These are phyloP conservation scores for Blumeria graminis DNA, from an alignment of 2,329 filamentous ascomycete species.

Conservation along the genomic window DNA sequence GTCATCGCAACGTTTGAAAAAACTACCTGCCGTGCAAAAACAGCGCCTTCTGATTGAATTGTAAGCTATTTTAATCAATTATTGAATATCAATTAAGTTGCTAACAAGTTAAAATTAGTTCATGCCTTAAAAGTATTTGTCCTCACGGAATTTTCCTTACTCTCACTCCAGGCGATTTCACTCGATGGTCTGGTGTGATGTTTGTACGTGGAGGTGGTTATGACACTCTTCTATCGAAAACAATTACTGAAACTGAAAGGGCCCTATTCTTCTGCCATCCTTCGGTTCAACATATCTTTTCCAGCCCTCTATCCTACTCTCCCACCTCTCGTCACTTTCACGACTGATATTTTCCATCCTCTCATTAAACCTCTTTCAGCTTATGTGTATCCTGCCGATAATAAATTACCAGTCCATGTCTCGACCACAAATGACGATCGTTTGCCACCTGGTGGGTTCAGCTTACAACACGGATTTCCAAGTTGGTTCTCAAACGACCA, in stretches of 20 bases:
- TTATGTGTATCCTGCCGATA: conserved; percentile 70
- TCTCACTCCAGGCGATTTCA: conserved; percentile 57
- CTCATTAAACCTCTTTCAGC: conserved; percentile 83
- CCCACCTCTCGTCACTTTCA: conserved; percentile 69
- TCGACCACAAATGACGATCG: conserved; percentile 66
- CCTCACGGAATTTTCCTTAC: conserved; percentile 73
- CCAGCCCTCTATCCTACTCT: conserved; percentile 54
- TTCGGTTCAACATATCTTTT: conserved; percentile 80
- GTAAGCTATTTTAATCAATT: conserved; percentile 5
- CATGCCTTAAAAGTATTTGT: conserved; percentile 57
- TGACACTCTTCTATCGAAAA: not conserved
- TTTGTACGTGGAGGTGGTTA: conserved; percentile 64
- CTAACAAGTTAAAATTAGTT: conserved; percentile 22
- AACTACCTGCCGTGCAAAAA: conserved; percentile 13
- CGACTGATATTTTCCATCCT: conserved; percentile 85
- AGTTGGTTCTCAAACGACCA: conserved; percentile 51
- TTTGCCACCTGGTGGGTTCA: conserved; percentile 73
- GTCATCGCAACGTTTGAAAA: conserved; percentile 8
- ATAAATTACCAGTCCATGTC: conserved; percentile 50
- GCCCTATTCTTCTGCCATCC: conserved; percentile 65
- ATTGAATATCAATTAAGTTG: not conserved
- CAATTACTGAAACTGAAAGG: conserved; percentile 25
- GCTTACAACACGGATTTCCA: conserved; percentile 72
- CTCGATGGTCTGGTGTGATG: conserved; percentile 71
- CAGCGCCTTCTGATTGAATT: conserved; percentile 16